These are phyloP conservation scores for Allodekkera sacchari DNA, from an alignment of 805 yeast genomes.

Conservation along the genomic window DNA sequence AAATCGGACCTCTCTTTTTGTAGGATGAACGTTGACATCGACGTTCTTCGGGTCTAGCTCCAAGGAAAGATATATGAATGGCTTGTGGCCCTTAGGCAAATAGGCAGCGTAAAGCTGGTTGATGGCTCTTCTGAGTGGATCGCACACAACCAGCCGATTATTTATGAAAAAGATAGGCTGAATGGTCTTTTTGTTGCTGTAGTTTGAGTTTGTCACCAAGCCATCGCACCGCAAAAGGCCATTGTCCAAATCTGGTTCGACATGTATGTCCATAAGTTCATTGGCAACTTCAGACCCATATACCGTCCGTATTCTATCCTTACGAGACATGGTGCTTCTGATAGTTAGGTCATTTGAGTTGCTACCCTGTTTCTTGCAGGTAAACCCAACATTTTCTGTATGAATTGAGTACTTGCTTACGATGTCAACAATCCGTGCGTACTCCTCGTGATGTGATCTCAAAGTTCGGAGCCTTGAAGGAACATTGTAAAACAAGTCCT, in stretches of 20 bases:
- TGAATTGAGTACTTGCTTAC: conserved; percentile 80
- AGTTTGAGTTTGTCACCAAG: conserved; percentile 64
- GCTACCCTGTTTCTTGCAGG: conserved; percentile 76
- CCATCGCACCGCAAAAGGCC: conserved; percentile 55
- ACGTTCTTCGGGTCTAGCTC: conserved; percentile 57
- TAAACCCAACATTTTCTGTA: conserved; percentile 57
- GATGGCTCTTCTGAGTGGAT: conserved; percentile 67
- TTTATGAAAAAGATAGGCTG: conserved; percentile 80
- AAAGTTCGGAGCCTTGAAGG: conserved; percentile 71
- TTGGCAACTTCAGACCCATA: conserved; percentile 65
- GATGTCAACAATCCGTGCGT: conserved; percentile 68
- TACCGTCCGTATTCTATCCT: conserved; percentile 65
- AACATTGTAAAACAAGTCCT: conserved; percentile 82
- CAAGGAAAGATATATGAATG: conserved; percentile 73
- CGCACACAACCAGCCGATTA: conserved; percentile 73
- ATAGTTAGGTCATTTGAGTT: conserved; percentile 58
- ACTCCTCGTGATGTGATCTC: conserved; percentile 64
- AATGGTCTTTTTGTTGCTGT: conserved; percentile 51
- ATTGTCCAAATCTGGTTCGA: conserved; percentile 20
- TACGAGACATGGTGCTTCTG: conserved; percentile 37
- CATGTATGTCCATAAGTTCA: conserved; percentile 45
- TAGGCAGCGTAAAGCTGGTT: conserved; percentile 51
- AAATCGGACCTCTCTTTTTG: conserved; percentile 86
- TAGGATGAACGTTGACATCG: conserved; percentile 95
- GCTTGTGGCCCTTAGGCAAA: conserved; percentile 69